phyloP scores from a whole-genome alignment of 768 basidiomycete species.

The Mrakia gelida region DNA sequence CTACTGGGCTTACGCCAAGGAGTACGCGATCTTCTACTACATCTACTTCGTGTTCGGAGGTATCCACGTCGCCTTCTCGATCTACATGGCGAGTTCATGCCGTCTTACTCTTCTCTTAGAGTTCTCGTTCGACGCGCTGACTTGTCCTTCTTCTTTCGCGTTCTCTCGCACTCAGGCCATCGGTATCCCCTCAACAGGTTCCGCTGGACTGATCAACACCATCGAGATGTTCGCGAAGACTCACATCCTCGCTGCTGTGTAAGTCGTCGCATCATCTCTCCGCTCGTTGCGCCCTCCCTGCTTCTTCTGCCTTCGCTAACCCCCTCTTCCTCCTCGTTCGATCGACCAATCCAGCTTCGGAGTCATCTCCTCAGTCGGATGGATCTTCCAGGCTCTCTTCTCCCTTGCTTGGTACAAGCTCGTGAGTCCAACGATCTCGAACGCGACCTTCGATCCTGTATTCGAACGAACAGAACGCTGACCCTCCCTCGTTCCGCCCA shows the following conservation, averaged over 20 bases:
- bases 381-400: conserved; percentile 70
- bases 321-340: background rate
- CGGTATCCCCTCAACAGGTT: conserved; percentile 59
- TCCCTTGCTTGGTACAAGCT: conserved; percentile 12
- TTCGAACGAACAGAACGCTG: background rate
- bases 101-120: background rate
- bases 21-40: conserved; percentile 74
- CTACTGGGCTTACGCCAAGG: conserved; percentile 98
- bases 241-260: conserved; percentile 53
- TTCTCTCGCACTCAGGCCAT: background rate
- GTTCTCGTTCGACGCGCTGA: background rate
- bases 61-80: conserved; percentile 22
- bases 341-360: conserved; percentile 44
- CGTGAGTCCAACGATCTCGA: no score
- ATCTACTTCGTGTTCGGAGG: conserved; percentile 23
- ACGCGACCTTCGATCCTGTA: no score
- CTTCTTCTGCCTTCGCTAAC: background rate
- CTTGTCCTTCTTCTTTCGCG: background rate
- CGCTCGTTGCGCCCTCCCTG: background rate
- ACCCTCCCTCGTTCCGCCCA: background rate
- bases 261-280: background rate
- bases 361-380: conserved; percentile 74
- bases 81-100: background rate
- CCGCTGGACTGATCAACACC: conserved; percentile 90
- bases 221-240: conserved; percentile 68